Conservation (phyloP, 306 rosid genomes). For the Heteromeles arbutifolia region DNA sequence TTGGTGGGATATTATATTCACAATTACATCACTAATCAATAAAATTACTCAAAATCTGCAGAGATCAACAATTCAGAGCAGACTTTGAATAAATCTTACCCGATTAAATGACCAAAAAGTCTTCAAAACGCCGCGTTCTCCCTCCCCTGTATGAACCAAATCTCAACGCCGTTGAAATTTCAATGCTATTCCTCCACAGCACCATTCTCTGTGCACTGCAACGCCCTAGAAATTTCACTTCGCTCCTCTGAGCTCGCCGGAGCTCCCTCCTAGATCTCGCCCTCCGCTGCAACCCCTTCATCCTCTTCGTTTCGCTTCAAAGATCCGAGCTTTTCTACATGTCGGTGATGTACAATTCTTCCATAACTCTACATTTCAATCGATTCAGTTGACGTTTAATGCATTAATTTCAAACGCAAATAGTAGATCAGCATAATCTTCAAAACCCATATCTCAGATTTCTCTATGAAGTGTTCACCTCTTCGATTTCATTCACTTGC, state of each 20-base stretch:
- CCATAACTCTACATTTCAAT: not conserved
- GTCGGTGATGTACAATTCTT: slow-evolving; percentile 39
- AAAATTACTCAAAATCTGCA: not conserved
- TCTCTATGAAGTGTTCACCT: not conserved
- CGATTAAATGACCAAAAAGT: not conserved
- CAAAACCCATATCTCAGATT: slow-evolving; percentile 16
- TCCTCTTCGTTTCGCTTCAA: slow-evolving; percentile 8
- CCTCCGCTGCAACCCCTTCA: not conserved
- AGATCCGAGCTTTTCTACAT: slow-evolving; percentile 19
- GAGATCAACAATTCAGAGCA: not conserved
- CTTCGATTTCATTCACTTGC: not conserved
- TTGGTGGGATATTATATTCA: no score
- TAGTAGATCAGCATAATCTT: slow-evolving; percentile 14
- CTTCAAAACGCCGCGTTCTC: not conserved
- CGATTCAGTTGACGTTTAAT: not conserved
- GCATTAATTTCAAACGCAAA: not conserved
- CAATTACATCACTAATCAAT: no score
- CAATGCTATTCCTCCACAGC: not conserved
- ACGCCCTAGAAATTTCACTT: not conserved
- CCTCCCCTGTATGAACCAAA: not conserved
- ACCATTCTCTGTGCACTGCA: not conserved
- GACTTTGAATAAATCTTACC: not conserved
- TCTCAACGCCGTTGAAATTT: not conserved
- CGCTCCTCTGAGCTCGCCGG: not conserved
- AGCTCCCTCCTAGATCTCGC: not conserved